Evolutionary conservation across 192 early-diverging fungal genomes (phyloP).

Genomic region (Coemansia sp.): DNA sequence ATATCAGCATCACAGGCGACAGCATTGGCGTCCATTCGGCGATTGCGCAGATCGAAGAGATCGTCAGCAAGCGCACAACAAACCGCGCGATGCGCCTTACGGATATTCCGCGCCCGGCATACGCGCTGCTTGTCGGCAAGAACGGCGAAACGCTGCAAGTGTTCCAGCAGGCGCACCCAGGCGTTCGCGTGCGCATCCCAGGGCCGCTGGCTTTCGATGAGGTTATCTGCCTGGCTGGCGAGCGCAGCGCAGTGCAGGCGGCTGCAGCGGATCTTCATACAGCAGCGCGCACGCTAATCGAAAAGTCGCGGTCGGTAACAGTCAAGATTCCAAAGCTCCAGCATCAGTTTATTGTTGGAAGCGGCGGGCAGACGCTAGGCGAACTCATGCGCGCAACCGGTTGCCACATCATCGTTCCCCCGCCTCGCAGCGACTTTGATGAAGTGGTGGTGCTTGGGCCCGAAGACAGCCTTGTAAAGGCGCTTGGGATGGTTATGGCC

Average conservation of each 20-base stretch:
- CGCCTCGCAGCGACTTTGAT: conserved; percentile 69
- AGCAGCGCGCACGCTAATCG: conserved; percentile 65
- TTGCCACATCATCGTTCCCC: conserved; percentile 84
- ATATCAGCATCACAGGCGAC: conserved; percentile 83
- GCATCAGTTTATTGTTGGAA: conserved; percentile 89
- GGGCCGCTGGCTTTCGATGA: conserved; percentile 39
- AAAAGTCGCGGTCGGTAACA: conserved; percentile 63
- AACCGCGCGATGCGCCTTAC: conserved; percentile 69
- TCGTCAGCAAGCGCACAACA: conserved; percentile 78
- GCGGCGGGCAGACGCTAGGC: conserved; percentile 72
- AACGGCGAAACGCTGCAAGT: conserved; percentile 62
- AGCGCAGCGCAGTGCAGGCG: conserved; percentile 67
- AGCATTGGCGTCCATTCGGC: conserved; percentile 79
- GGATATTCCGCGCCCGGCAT: conserved; percentile 69
- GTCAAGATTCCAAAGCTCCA: conserved; percentile 87
- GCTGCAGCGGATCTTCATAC: conserved; percentile 67
- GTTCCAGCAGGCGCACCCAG: conserved; percentile 62
- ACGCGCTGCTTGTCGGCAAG: conserved; percentile 84
- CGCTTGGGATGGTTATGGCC: conserved; percentile 79
- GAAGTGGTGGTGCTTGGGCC: conserved; percentile 82
- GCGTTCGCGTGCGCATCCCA: conserved; percentile 80
- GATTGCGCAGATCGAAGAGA: conserved; percentile 78
- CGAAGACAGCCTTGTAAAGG: conserved; percentile 65
- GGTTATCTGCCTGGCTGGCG: conserved; percentile 77
- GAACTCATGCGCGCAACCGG: conserved; percentile 87